Evolutionary conservation across 2,329 filamentous ascomycete species (phyloP).

Genomic region (Onygena corvina): DNA sequence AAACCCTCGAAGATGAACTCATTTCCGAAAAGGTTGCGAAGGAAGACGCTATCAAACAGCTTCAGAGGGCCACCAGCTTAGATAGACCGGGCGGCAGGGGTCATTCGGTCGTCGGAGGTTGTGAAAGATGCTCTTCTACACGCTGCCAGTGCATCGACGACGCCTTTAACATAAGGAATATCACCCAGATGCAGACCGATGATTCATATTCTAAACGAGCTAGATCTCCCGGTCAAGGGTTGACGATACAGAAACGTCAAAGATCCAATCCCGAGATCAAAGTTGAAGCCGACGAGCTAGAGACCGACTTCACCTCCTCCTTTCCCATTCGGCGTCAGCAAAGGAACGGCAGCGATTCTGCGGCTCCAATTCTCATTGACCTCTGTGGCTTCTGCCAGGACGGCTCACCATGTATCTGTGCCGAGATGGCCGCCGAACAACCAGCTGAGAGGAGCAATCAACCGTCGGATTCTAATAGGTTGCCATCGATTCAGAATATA

Average conservation of each 20-base stretch:
- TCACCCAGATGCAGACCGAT: constrained; percentile 28
- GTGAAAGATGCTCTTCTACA: constrained; percentile 52
- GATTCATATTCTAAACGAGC: constrained; percentile 27
- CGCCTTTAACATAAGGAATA: constrained; percentile 37
- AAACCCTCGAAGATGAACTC: constrained; percentile 51
- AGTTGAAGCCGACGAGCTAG: constrained; percentile 41
- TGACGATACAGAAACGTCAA: constrained; percentile 42
- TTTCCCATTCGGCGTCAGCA: constrained; percentile 41
- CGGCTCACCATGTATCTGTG: constrained; percentile 70
- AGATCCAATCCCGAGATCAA: constrained; percentile 40
- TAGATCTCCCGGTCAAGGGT: constrained; percentile 24
- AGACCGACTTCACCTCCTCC: constrained; percentile 62
- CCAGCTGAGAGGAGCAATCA: constrained; percentile 33
- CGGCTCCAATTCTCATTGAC: constrained; percentile 43
- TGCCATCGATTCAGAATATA: constrained; percentile 37
- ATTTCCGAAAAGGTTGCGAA: constrained; percentile 34
- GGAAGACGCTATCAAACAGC: constrained; percentile 30
- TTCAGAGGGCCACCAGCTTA: constrained; percentile 18
- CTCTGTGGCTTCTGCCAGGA: constrained; percentile 74
- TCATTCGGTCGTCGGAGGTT: constrained; percentile 41
- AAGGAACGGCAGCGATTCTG: constrained; percentile 21
- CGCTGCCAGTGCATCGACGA: constrained; percentile 52
- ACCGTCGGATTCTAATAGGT: constrained; percentile 31
- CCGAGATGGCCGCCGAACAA: constrained; percentile 46
- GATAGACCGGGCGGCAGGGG: constrained; percentile 14